Evolutionary conservation across 768 basidiomycete species (phyloP), one percentile per base, ranked within the genome.

Genomic region (Leccinum fibrillosum): DNA sequence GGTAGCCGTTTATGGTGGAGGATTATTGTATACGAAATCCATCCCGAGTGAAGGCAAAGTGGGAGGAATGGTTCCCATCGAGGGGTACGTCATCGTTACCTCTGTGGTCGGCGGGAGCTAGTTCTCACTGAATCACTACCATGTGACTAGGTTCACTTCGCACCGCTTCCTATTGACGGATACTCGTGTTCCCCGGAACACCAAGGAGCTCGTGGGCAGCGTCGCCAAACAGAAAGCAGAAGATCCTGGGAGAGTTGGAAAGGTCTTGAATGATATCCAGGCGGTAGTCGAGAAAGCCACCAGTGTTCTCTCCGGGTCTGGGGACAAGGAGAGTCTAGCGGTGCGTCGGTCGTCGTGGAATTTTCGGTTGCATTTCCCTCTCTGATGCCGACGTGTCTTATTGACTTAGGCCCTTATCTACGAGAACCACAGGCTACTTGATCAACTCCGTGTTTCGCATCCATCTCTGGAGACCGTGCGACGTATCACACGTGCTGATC

Each of bases 191-290:
- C 90, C 94, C 49, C 81, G 97, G 67, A 90, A 98, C 72, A 98
- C 97, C 25, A 98, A 98, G 76, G 85, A 86, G 61, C 81, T 99
- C 13, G 95, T 99, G 1, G 93, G 92, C 7, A 86, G 86, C n/a
- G 97, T 98, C 28, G 84, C 84, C 2, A 79, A 82, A 67, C 85
- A 84, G 75, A 90, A 88, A 69, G 69, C 70, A 53, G 73, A 90
- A 80, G 91, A 98, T 73, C 96, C 97, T n/a, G 90, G 87, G 57
- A 76, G 86, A 47, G 90, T 98, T 45, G 84, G 86, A 66, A 80
- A 82, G 52, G 82, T 96, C 63, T 76, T 99, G 61, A 74, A 85
- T 26, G 78, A 87, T 51, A 97, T 98, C 63, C 94, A 96, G 65
- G 78, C 73, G 55, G 90, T 98, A 69, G 88, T 86, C 62, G 88